phyloP scores from a whole-genome alignment of 106 monocot genomes.

The Agapanthus africanus region DNA sequence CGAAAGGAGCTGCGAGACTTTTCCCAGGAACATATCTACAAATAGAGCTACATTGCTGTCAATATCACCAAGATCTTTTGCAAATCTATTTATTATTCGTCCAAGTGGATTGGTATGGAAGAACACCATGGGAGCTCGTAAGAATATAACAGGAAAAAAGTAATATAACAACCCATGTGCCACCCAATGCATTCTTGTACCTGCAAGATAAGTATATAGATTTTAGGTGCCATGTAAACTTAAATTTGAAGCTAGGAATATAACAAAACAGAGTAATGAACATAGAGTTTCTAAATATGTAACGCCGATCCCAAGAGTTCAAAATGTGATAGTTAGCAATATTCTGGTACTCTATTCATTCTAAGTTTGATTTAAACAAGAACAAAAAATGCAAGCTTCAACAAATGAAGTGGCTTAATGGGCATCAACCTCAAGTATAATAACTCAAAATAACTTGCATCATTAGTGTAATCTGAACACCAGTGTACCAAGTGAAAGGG shows the following conservation, averaged over 20 bases:
- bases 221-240: neutral
- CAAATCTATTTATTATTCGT: constrained; percentile 90
- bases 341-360: neutral
- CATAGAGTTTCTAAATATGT: too few species aligned
- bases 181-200: too few species aligned
- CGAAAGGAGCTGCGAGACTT: constrained; percentile 91
- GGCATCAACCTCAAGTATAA: neutral
- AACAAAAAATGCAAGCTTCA: neutral
- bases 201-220: constrained; percentile 3
- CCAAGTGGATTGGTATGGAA: constrained; percentile 99
- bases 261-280: neutral
- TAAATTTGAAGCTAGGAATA: neutral
- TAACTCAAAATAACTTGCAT: neutral
- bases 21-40: constrained; percentile 81
- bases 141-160: too few species aligned
- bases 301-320: too few species aligned
- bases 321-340: neutral
- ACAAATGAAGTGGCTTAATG: neutral
- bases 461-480: neutral
- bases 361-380: neutral
- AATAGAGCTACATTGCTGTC: constrained; percentile 83
- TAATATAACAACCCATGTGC: too few species aligned
- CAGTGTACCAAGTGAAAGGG: neutral
- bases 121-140: constrained; percentile 94
- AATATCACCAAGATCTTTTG: constrained; percentile 93